phyloP scores from a whole-genome alignment of 2,329 filamentous ascomycete species.

The Alternaria incomplexa region DNA sequence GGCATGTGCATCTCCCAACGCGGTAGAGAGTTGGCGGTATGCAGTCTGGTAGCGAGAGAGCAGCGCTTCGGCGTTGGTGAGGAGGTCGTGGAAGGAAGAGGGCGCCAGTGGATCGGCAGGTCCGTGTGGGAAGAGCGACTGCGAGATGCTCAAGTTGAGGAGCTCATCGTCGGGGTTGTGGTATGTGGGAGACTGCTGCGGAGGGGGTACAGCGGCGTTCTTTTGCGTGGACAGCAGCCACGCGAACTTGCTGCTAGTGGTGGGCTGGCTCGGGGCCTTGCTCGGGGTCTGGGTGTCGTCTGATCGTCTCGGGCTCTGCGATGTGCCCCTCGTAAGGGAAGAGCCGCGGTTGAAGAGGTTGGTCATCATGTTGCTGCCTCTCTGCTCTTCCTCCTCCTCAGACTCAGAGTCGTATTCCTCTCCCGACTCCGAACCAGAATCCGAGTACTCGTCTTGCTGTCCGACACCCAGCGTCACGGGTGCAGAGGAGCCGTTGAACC shows the following conservation, averaged over 20 bases:
- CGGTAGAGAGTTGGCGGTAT: slow-evolving; percentile 55
- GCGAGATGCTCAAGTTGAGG: slow-evolving; percentile 60
- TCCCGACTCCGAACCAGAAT: slow-evolving; percentile 35
- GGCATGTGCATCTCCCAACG: slow-evolving; percentile 57
- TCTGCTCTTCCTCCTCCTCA: slow-evolving; percentile 32
- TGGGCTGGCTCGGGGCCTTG: slow-evolving; percentile 30
- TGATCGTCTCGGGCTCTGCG: slow-evolving; percentile 27
- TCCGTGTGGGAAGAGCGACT: slow-evolving; percentile 61
- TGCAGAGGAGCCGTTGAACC: slow-evolving; percentile 61
- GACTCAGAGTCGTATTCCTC: slow-evolving; percentile 33
- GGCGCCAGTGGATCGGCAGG: slow-evolving; percentile 57
- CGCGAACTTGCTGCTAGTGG: slow-evolving; percentile 41
- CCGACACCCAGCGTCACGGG: slow-evolving; percentile 55
- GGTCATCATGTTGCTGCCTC: slow-evolving; percentile 39
- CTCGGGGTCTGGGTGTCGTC: slow-evolving; percentile 21
- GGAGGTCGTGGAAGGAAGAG: slow-evolving; percentile 63
- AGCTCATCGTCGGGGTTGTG: slow-evolving; percentile 56
- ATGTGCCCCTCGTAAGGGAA: slow-evolving; percentile 31
- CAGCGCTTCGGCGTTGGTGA: slow-evolving; percentile 62
- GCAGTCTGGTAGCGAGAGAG: slow-evolving; percentile 62
- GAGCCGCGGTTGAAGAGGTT: slow-evolving; percentile 43
- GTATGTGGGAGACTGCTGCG: slow-evolving; percentile 36
- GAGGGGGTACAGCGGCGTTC: slow-evolving; percentile 35
- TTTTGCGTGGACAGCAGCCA: slow-evolving; percentile 48
- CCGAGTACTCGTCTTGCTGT: slow-evolving; percentile 36